Conservation (phyloP, 2,329 filamentous ascomycete species). For the Cladosporium velox region DNA sequence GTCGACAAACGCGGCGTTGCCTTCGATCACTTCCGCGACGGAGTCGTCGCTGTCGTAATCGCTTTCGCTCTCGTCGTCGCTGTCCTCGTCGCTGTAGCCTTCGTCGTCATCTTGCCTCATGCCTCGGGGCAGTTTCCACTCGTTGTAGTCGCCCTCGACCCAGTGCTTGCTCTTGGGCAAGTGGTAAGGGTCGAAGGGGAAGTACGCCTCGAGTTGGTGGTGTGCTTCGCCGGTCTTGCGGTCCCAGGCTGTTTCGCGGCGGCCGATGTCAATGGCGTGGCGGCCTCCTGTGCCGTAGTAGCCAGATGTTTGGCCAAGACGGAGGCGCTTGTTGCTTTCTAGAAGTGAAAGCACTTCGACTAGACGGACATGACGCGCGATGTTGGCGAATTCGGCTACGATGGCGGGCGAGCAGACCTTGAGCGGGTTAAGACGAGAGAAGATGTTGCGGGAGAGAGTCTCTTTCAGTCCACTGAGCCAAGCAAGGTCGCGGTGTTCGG, state of each 20-base stretch:
- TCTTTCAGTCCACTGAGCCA: slow-evolving; percentile 78
- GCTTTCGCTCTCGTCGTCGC: slow-evolving; percentile 45
- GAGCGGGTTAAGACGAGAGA: slow-evolving; percentile 87
- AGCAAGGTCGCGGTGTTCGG: slow-evolving; percentile 70
- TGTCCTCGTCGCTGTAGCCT: slow-evolving; percentile 44
- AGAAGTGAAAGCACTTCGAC: slow-evolving; percentile 87
- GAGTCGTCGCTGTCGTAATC: slow-evolving; percentile 28
- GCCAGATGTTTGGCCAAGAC: slow-evolving; percentile 70
- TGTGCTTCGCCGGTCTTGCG: slow-evolving; percentile 69
- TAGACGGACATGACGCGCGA: slow-evolving; percentile 81
- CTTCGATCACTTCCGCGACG: neutral
- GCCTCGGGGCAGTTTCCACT: slow-evolving; percentile 73
- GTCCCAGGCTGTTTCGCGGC: slow-evolving; percentile 57
- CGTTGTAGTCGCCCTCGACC: slow-evolving; percentile 81
- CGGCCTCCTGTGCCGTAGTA: slow-evolving; percentile 49
- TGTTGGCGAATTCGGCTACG: slow-evolving; percentile 85
- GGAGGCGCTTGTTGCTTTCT: slow-evolving; percentile 88
- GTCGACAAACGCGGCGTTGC: slow-evolving; percentile 15
- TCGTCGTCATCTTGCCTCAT: slow-evolving; percentile 58
- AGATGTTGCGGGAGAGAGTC: slow-evolving; percentile 73
- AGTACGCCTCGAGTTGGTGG: slow-evolving; percentile 89
- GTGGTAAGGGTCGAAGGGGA: slow-evolving; percentile 96
- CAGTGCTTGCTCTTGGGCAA: slow-evolving; percentile 83
- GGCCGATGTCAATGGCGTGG: slow-evolving; percentile 49
- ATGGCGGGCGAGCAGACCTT: slow-evolving; percentile 92